Percentiles rank a stretch among this genome's conserved stretches.
These are phyloP conservation scores for Salix dunnii DNA, from an alignment of 345 rosid species.

Conservation along the genomic window DNA sequence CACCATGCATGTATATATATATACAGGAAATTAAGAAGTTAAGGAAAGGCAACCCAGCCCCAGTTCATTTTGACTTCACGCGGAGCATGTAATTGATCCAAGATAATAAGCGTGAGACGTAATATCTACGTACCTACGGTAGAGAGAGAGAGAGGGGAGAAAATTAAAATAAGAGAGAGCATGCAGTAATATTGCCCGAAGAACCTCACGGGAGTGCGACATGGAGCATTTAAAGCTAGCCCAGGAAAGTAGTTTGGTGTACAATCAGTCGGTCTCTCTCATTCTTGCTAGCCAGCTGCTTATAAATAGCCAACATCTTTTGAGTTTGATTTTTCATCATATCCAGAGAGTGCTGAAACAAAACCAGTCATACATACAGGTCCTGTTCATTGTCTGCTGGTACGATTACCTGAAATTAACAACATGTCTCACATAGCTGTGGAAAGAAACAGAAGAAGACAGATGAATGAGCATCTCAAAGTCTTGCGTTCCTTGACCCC, in stretches of 20 bases:
- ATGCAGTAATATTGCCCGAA: slow-evolving; percentile 8
- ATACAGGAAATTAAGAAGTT: neutral
- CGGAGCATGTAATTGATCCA: slow-evolving; percentile 48
- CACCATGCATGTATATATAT: slow-evolving; percentile 4
- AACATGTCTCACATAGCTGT: slow-evolving; percentile 83
- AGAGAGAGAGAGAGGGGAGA: neutral
- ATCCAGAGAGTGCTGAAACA: neutral
- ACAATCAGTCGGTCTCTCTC: neutral
- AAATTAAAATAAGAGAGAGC: neutral
- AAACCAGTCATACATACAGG: neutral
- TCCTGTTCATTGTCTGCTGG: neutral
- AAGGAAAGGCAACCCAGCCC: slow-evolving; percentile 8
- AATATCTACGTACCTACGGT: slow-evolving; percentile 3
- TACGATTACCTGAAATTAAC: no score
- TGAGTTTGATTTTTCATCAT: neutral
- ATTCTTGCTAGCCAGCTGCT: neutral
- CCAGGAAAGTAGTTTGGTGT: neutral
- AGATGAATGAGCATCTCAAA: slow-evolving; percentile 91
- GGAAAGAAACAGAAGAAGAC: slow-evolving; percentile 91
- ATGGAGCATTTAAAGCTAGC: slow-evolving; percentile 43
- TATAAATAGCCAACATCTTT: slow-evolving; percentile 19
- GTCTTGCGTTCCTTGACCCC: slow-evolving; percentile 87
- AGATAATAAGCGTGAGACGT: slow-evolving; percentile 58
- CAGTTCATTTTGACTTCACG: slow-evolving; percentile 31
- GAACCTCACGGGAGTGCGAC: slow-evolving; percentile 62